Evolutionary conservation across 2,329 filamentous ascomycete genomes (phyloP).

Genomic region (Cryphonectria japonica): DNA sequence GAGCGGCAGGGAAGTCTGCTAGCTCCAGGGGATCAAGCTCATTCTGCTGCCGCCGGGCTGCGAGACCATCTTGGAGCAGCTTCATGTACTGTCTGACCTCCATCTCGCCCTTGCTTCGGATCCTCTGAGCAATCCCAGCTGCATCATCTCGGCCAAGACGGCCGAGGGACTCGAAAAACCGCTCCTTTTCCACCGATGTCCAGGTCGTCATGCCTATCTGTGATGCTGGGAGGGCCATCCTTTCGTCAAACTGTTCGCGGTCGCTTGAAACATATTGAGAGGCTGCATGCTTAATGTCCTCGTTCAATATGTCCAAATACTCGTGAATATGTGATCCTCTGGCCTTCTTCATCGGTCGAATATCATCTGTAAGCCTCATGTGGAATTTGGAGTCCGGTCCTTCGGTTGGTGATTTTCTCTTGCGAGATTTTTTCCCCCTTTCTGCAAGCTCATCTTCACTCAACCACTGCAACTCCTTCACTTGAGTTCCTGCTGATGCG

Average conservation of each 20-base stretch:
- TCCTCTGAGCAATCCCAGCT: conserved; percentile 61
- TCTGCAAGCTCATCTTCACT: not conserved
- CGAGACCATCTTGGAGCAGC: conserved; percentile 58
- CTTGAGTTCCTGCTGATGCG: conserved; percentile 1
- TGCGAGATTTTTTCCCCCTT: not conserved
- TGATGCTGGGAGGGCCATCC: conserved; percentile 43
- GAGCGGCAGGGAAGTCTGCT: conserved; percentile 67
- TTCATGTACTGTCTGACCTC: conserved; percentile 74
- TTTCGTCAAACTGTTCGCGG: conserved; percentile 29
- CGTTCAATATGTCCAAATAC: conserved; percentile 59
- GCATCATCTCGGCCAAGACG: conserved; percentile 67
- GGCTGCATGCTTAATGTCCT: conserved; percentile 59
- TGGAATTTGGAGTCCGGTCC: not conserved
- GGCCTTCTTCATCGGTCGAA: conserved; percentile 49
- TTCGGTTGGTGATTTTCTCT: conserved; percentile 19
- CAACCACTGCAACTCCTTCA: not conserved
- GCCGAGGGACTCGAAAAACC: conserved; percentile 68
- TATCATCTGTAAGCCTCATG: not conserved
- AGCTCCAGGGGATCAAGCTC: conserved; percentile 46
- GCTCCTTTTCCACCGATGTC: conserved; percentile 71
- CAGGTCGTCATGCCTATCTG: conserved; percentile 74
- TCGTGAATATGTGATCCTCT: conserved; percentile 47
- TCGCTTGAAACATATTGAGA: conserved; percentile 38
- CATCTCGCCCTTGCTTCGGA: conserved; percentile 72
- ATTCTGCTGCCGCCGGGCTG: conserved; percentile 43